Base-by-base conservation (phyloP, 1,139 yeast genomes). In the Yamadazyma oceani region DNA sequence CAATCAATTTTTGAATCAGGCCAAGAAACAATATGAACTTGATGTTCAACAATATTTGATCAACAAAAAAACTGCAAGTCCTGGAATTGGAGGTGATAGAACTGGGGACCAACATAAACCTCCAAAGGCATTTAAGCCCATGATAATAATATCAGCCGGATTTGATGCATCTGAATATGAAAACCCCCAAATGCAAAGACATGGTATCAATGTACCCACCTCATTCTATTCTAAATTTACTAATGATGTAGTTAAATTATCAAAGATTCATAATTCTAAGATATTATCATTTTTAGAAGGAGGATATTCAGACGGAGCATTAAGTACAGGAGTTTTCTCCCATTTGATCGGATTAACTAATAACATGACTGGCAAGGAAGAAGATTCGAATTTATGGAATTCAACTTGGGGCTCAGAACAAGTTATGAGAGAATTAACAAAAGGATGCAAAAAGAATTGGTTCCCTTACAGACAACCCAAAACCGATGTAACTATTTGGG, bases 141-240 rank as follows among this genome's bases (percentile, higher is more conserved):
- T 86, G 43, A 78, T 87, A 4, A 73, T 83, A 13, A 71, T 87
- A 2, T 84, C 94, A 30, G 92, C 96, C 0, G 96, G 96, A 2
- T 87, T 87, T 57, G 96, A 87, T 62, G 95, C 95, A 2, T 82
- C 88, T 21, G 96, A 87, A 56, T 82, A 78, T 55, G 96, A 87
- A 54, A 82, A 82, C 42, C 78, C 80, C 15, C 79, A 82, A 41
- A 87, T 87, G 96, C 95, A 87, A 60, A 69, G 96, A 42, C 96
- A 87, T 54, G 82, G 82, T 0, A 87, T 84, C 24, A 82, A 83
- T 48, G 90, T 87, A 4, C 96, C 96, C 4, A 85, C 95, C 0
- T 76, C 83, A 19, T 87, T 87, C 57, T 87, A 83, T 57, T 74
- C 86, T 17, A 73, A 73, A 27, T 86, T 87, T 52, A 83, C 95